phyloP scores from a whole-genome alignment of 2,329 filamentous ascomycete genomes.

The Penicillium sclerotigenum region DNA sequence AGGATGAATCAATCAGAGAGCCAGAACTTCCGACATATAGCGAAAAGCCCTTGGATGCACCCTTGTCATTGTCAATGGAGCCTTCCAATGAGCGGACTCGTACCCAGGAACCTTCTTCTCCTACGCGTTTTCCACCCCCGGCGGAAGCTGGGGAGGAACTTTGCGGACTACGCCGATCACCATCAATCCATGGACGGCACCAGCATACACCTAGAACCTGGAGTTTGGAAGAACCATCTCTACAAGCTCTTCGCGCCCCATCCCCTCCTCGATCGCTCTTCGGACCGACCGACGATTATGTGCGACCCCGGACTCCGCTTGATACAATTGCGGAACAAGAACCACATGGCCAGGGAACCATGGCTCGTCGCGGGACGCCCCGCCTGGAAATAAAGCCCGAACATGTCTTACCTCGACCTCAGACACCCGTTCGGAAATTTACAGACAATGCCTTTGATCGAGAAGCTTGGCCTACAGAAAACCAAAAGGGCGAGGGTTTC shows the following conservation, averaged over 20 bases:
- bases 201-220: slow-evolving; percentile 27
- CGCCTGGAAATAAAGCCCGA: slow-evolving; percentile 42
- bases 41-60: slow-evolving; percentile 29
- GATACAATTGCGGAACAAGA: slow-evolving; percentile 53
- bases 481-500: slow-evolving; percentile 7
- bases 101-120: slow-evolving; percentile 4
- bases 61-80: slow-evolving; percentile 12
- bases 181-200: slow-evolving; percentile 39
- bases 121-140: slow-evolving; percentile 17
- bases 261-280: slow-evolving; percentile 36
- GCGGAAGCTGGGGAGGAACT: slow-evolving; percentile 18
- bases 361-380: slow-evolving; percentile 31
- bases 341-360: slow-evolving; percentile 41
- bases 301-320: slow-evolving; percentile 45
- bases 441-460: slow-evolving; percentile 34
- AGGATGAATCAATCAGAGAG: slow-evolving; percentile 7
- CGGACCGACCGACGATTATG: slow-evolving; percentile 31
- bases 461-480: slow-evolving; percentile 32
- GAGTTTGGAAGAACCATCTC: slow-evolving; percentile 28
- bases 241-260: slow-evolving; percentile 13
- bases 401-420: slow-evolving; percentile 35
- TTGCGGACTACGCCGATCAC: slow-evolving; percentile 32
- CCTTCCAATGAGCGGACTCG: slow-evolving; percentile 5
- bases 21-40: slow-evolving; percentile 8
- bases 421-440: slow-evolving; percentile 33